Conservation (phyloP, 2,329 filamentous ascomycete genomes). For the Curvularia verruculosa region DNA sequence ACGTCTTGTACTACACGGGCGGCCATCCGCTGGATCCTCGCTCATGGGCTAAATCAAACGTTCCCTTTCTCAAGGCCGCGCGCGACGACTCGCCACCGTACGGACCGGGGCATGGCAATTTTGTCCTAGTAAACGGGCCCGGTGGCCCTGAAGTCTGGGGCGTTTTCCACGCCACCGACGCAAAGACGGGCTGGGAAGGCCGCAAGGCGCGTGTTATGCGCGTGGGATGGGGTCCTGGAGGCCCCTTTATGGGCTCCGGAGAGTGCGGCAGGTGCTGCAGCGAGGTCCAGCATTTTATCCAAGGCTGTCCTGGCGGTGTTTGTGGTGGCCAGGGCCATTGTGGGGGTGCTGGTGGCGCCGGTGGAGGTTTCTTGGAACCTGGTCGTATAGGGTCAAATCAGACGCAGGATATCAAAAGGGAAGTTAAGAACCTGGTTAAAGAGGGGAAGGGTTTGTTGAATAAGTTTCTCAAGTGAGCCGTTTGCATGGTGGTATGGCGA, state of each 20-base stretch:
- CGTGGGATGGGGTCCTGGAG: conserved; percentile 46
- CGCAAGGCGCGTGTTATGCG: conserved; percentile 54
- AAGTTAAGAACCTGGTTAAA: conserved; percentile 32
- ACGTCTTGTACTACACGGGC: conserved; percentile 50
- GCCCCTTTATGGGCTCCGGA: conserved; percentile 52
- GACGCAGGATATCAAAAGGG: conserved; percentile 20
- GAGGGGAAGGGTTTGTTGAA: conserved; percentile 33
- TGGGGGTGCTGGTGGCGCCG: conserved; percentile 26
- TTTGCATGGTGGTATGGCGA: not conserved
- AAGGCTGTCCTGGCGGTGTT: conserved; percentile 35
- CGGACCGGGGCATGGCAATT: conserved; percentile 56
- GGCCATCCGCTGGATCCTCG: conserved; percentile 48
- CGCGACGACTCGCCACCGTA: conserved; percentile 49
- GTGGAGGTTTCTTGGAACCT: conserved; percentile 21
- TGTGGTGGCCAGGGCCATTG: conserved; percentile 36
- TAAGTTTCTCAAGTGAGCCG: conserved; percentile 37
- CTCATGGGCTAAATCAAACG: conserved; percentile 50
- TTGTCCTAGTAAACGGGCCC: conserved; percentile 46
- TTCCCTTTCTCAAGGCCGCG: conserved; percentile 49
- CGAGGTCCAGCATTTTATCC: conserved; percentile 41
- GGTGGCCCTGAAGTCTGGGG: conserved; percentile 50
- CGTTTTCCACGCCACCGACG: conserved; percentile 56
- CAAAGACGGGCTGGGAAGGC: conserved; percentile 54
- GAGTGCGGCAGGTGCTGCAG: conserved; percentile 47
- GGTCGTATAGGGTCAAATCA: conserved; percentile 23